phyloP scores from a whole-genome alignment of 2,329 filamentous ascomycete species.

The Diaporthe amygdali region DNA sequence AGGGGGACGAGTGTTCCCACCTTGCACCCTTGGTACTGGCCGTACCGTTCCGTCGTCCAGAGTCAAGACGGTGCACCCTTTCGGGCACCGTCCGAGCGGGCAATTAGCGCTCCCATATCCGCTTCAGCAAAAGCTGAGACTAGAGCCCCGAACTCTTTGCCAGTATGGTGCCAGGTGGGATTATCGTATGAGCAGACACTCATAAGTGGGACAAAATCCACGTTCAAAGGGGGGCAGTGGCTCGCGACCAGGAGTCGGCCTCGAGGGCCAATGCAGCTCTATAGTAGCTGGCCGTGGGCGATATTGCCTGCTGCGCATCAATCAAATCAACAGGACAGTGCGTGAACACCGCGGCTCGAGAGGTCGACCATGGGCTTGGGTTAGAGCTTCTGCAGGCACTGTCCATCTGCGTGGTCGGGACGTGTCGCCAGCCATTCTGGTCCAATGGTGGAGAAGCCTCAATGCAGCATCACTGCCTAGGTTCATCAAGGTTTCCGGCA shows the following conservation, averaged over 20 bases:
- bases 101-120: constrained; percentile 1
- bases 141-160: constrained; percentile 10
- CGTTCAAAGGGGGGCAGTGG: constrained; percentile 4
- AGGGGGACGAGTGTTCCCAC: neutral
- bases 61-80: constrained; percentile 3
- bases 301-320: no score
- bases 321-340: constrained; percentile 17
- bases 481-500: neutral
- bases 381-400: neutral
- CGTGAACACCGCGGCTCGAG: neutral
- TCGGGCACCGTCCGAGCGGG: constrained; percentile 14
- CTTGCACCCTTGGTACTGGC: neutral
- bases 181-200: constrained; percentile 10
- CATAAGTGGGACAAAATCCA: constrained; percentile 4
- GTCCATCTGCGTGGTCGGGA: neutral
- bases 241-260: constrained; percentile 4
- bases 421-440: neutral
- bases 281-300: neutral
- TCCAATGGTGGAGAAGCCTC: neutral
- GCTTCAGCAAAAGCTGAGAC: constrained; percentile 11
- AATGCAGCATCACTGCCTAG: neutral
- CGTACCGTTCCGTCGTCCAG: neutral
- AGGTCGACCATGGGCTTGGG: neutral
- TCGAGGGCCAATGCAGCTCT: neutral
- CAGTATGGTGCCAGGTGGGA: constrained; percentile 12